Base-by-base conservation (phyloP, 345 rosid species). In the Brassica juncea region DNA sequence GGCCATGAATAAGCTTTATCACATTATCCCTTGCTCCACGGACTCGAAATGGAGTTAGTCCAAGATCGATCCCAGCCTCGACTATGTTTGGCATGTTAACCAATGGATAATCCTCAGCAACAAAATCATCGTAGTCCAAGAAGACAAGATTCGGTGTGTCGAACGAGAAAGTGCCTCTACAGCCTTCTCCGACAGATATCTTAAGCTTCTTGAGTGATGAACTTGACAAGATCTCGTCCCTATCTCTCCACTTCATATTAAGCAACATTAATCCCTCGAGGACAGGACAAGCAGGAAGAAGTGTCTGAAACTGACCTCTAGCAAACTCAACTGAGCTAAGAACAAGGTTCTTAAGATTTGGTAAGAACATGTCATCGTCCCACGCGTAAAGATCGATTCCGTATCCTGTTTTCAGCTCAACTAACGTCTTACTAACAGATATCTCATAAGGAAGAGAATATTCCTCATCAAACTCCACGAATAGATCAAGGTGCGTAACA, bases 211-310 rank as follows among this genome's bases (percentile, higher is more conserved):
- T 77, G 34, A 71, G 75, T 11, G 64, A 49, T 49, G 70, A 25
- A 52, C 81, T 77, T 11, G 81, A 70, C 23, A 77, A 34, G 44
- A 63, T 63, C 66, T 5, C 81, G 54, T 77, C 3, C 37, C 70
- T 70, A 77, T 77, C 75, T 60, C 70, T 77, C 80, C 75, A 77
- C 30, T 10, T 70, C 75, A 77, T 77, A 6, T 77, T 15, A 62
- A 70, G 23, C 9, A 77, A 4, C 65, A 0, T 11, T 70, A 77
- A 8, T 23, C 35, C 65, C 70, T 62, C 75, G 35, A 77, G 65
- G 12, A 61, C 80, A 49, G 80, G 80, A 69, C 74, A 76, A 8
- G 62, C 74, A 68, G 80, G 63, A 30, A 76, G 69, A 69, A 76
- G 74, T 19, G 70, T 77, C 42, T 62, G 70, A 70, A 77, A 77